Conservation (phyloP, 2,329 filamentous ascomycete genomes). For the Colletotrichum somersetense region DNA sequence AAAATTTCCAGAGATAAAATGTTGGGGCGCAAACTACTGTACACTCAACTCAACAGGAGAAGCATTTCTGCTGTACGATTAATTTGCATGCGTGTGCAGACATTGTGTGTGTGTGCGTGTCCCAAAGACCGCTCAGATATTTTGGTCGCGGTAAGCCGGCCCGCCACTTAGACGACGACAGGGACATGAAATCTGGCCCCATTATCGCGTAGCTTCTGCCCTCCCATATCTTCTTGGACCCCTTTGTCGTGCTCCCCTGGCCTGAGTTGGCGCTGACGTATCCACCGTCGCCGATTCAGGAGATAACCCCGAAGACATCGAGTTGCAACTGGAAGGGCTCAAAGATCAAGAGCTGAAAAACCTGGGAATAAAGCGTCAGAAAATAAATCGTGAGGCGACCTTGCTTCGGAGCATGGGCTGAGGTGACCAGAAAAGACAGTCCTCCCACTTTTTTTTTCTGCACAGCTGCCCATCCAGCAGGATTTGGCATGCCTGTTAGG, state of each 20-base stretch:
- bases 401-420: not conserved
- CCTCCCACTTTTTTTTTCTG: constrained; percentile 42
- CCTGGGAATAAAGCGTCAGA: not conserved
- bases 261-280: not conserved
- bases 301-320: not conserved
- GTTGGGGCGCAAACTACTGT: constrained; percentile 20
- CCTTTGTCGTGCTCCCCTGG: not conserved
- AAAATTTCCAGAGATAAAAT: constrained; percentile 22
- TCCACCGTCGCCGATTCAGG: not conserved
- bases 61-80: constrained; percentile 22
- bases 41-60: constrained; percentile 22
- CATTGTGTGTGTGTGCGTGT: constrained; percentile 24
- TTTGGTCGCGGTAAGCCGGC: constrained; percentile 16
- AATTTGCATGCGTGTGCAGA: constrained; percentile 27
- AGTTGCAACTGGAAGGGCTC: constrained; percentile 2
- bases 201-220: constrained; percentile 2
- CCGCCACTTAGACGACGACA: constrained; percentile 35
- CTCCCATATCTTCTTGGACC: not conserved
- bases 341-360: not conserved
- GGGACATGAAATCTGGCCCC: constrained; percentile 27
- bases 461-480: constrained; percentile 41
- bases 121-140: constrained; percentile 9
- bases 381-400: not conserved
- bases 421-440: constrained; percentile 14
- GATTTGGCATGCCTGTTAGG: constrained; percentile 40